Evolutionary conservation across 768 basidiomycete genomes (phyloP).

Genomic region (Tricholoma sp.): DNA sequence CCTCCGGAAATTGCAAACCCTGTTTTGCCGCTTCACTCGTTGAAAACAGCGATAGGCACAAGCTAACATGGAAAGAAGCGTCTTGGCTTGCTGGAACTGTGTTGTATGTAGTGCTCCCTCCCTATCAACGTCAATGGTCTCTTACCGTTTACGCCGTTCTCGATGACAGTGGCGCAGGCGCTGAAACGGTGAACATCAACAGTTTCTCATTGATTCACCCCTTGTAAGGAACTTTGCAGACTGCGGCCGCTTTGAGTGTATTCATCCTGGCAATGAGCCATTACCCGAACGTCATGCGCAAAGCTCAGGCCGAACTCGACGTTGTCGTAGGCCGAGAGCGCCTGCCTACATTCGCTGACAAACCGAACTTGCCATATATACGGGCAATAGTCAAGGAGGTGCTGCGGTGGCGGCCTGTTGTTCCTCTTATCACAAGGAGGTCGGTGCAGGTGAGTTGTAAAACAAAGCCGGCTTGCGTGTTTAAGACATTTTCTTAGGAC

Average conservation of each 20-base stretch:
- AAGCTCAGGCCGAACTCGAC: constrained; percentile 2
- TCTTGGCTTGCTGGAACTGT: constrained; percentile 3
- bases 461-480: not conserved
- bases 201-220: no score
- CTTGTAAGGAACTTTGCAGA: no score
- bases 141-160: no score
- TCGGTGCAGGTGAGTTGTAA: not conserved
- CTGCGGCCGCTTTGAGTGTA: not conserved
- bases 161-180: constrained; percentile 2
- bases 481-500: not conserved
- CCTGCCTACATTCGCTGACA: constrained; percentile 1
- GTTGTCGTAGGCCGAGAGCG: constrained; percentile 1
- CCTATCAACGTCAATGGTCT: no score
- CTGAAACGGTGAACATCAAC: no score
- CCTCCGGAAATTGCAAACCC: no score
- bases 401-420: constrained; percentile 2
- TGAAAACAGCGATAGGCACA: not conserved
- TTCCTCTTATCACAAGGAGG: not conserved
- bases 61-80: not conserved
- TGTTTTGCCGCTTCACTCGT: no score
- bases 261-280: constrained; percentile 1
- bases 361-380: not conserved
- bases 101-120: no score
- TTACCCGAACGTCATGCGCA: constrained; percentile 2
- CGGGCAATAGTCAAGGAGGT: constrained; percentile 1